Percentiles rank a stretch among this genome's conserved stretches.
These are phyloP conservation scores for Alternaria sp. DNA, from an alignment of 2,329 filamentous ascomycete species.

Conservation along the genomic window DNA sequence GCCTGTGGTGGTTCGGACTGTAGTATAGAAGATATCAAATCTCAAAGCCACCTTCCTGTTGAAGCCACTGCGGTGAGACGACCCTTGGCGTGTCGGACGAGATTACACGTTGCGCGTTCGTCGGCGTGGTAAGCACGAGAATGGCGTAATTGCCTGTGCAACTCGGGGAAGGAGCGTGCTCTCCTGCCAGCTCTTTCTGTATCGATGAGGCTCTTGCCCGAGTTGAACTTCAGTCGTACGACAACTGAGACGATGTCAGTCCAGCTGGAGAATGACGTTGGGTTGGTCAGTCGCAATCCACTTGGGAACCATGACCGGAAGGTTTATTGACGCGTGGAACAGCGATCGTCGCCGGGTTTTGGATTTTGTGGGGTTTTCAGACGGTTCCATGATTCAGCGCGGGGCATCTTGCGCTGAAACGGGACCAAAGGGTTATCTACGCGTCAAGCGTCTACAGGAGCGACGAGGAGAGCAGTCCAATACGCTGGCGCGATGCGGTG, in stretches of 20 bases:
- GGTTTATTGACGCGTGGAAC: conserved; percentile 19
- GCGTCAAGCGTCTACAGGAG: background rate
- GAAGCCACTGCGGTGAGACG: conserved; percentile 5
- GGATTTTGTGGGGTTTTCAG: conserved; percentile 1
- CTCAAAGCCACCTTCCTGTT: background rate
- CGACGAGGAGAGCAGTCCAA: background rate
- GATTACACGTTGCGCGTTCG: background rate
- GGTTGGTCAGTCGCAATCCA: background rate
- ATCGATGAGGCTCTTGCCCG: background rate
- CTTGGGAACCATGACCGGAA: conserved; percentile 2
- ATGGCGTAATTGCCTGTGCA: conserved; percentile 7
- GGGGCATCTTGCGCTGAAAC: conserved; percentile 1
- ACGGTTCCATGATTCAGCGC: background rate
- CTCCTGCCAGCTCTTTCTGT: background rate
- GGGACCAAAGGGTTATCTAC: background rate
- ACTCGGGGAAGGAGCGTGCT: background rate
- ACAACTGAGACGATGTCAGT: background rate
- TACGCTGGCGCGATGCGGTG: background rate
- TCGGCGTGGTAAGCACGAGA: conserved; percentile 7
- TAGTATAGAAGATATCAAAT: background rate
- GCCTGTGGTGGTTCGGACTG: background rate
- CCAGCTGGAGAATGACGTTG: background rate
- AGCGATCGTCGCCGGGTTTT: background rate
- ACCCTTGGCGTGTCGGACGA: background rate
- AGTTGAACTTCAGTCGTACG: background rate